phyloP scores from a whole-genome alignment of 108 stramenopile genomes.

The Skeletonema potamos region DNA sequence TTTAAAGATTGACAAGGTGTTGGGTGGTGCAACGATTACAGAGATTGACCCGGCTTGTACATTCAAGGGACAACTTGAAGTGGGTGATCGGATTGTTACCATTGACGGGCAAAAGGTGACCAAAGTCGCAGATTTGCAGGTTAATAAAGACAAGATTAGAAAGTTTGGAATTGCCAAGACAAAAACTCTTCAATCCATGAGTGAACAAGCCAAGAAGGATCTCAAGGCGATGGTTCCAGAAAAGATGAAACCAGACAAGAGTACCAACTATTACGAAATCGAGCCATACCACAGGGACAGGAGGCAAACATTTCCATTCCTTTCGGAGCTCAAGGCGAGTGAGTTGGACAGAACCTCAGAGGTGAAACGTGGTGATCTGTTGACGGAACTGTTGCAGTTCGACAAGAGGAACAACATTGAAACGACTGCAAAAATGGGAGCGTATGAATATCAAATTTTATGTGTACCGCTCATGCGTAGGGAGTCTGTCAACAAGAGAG shows the following conservation, averaged over 20 bases:
- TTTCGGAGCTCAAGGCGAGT: not conserved
- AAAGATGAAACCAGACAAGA: not conserved
- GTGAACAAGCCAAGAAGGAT: constrained; percentile 1
- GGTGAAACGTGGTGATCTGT: not conserved
- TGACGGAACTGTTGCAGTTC: constrained; percentile 7
- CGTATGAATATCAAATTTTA: not conserved
- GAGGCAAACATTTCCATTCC: constrained; percentile 9
- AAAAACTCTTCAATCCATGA: not conserved
- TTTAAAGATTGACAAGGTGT: not conserved
- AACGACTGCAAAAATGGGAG: not conserved
- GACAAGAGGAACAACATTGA: constrained; percentile 13
- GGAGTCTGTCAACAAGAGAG: constrained; percentile 7
- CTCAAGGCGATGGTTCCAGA: not conserved
- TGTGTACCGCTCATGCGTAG: not conserved
- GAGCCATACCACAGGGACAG: not conserved
- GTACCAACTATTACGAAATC: constrained; percentile 1
- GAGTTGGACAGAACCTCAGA: not conserved
- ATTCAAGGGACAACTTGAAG: constrained; percentile 4
- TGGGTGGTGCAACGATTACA: constrained; percentile 2
- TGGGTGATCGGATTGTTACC: constrained; percentile 13
- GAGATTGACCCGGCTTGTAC: constrained; percentile 7
- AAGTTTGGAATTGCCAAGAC: constrained; percentile 17
- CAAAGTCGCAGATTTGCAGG: not conserved
- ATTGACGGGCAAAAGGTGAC: constrained; percentile 4
- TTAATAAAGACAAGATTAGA: constrained; percentile 1